A percentile compares a stretch with the other conserved stretches of the same genome.
Evolutionary conservation across 306 rosid genomes (phyloP).

Genomic region (Glycine tomentella): DNA sequence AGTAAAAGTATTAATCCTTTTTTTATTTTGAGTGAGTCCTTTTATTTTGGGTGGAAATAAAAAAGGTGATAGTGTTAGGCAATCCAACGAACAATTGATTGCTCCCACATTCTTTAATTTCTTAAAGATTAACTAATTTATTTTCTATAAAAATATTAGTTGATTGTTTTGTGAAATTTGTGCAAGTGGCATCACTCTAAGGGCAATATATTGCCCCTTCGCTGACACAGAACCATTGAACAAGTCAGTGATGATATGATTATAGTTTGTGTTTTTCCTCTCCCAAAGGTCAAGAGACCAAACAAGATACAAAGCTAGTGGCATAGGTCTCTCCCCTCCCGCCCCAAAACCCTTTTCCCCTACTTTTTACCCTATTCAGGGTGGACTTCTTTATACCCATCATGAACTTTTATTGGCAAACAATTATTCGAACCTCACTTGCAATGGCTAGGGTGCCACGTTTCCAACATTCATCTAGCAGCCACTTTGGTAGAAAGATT

Average conservation of each 20-base stretch:
- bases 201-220: constrained; percentile 24
- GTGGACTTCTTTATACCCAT: not conserved
- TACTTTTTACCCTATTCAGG: constrained; percentile 2
- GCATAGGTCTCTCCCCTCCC: not conserved
- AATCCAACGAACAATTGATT: too few relatives aligned
- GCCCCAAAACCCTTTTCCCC: not conserved
- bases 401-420: not conserved
- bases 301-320: constrained; percentile 6
- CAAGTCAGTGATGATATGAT: constrained; percentile 15
- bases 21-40: too few relatives aligned
- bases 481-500: not conserved
- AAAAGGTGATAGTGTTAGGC: too few relatives aligned
- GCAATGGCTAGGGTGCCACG: constrained; percentile 1
- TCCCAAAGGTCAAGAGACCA: constrained; percentile 40
- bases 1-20: too few relatives aligned
- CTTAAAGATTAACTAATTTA: too few relatives aligned
- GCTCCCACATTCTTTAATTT: too few relatives aligned
- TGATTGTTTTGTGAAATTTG: not conserved
- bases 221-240: constrained; percentile 22
- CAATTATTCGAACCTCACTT: constrained; percentile 2
- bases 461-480: not conserved
- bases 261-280: constrained; percentile 24
- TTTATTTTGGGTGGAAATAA: too few relatives aligned
- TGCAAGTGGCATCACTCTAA: constrained; percentile 26
- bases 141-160: too few relatives aligned